A percentile compares a stretch with the other conserved stretches of the same genome.
phyloP scores from a whole-genome alignment of 2,329 filamentous ascomycete species.

The Fusarium nygamai region DNA sequence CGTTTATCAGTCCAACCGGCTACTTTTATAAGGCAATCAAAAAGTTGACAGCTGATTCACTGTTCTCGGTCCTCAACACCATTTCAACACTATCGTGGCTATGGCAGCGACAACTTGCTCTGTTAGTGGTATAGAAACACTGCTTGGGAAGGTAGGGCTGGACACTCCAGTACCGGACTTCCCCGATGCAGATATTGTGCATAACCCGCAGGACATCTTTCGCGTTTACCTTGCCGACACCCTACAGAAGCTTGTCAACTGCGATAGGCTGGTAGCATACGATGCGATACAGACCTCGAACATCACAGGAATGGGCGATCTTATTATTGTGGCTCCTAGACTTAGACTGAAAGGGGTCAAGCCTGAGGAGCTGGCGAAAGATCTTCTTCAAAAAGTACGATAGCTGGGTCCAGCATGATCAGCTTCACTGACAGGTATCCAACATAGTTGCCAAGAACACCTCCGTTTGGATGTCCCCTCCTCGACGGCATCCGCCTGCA shows the following conservation, averaged over 20 bases:
- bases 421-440: not conserved
- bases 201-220: slow-evolving; percentile 43
- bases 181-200: slow-evolving; percentile 35
- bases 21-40: not conserved
- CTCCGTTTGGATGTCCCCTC: slow-evolving; percentile 37
- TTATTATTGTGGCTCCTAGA: slow-evolving; percentile 40
- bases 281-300: slow-evolving; percentile 43
- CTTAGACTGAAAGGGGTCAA: slow-evolving; percentile 30
- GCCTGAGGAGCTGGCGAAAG: slow-evolving; percentile 28
- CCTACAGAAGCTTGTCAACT: slow-evolving; percentile 30
- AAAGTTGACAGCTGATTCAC: not conserved
- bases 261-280: slow-evolving; percentile 37
- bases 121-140: slow-evolving; percentile 24
- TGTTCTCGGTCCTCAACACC: not conserved
- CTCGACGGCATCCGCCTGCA: slow-evolving; percentile 40
- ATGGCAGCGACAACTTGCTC: slow-evolving; percentile 41
- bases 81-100: slow-evolving; percentile 3
- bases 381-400: slow-evolving; percentile 36
- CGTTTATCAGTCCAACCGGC: not conserved
- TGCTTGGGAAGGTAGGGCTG: slow-evolving; percentile 37
- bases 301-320: slow-evolving; percentile 38
- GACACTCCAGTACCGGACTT: slow-evolving; percentile 36
- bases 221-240: slow-evolving; percentile 39
- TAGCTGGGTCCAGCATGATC: not conserved
- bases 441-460: slow-evolving; percentile 32